Conservation (phyloP, 1,284 basidiomycete genomes). For the Xerocomus cyaneibrunnescens region DNA sequence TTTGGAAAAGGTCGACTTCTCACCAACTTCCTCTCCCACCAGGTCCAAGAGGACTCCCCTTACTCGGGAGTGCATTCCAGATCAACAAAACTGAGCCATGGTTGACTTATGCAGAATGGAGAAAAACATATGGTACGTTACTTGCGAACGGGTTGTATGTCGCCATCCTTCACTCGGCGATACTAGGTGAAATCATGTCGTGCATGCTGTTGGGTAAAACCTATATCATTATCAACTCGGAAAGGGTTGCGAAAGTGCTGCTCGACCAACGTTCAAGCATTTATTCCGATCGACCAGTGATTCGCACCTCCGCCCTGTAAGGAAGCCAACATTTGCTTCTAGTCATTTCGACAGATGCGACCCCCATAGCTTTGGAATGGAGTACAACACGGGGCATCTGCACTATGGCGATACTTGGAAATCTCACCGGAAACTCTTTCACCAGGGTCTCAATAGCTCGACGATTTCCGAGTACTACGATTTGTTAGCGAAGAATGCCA, state of each 20-base stretch:
- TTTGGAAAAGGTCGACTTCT: slow-evolving; percentile 9
- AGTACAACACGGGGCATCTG: slow-evolving; percentile 23
- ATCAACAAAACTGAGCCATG: slow-evolving; percentile 31
- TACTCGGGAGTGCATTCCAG: slow-evolving; percentile 28
- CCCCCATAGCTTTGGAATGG: slow-evolving; percentile 19
- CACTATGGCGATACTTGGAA: slow-evolving; percentile 17
- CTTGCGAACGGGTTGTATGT: not conserved
- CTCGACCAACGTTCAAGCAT: slow-evolving; percentile 27
- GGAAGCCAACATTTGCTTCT: not conserved
- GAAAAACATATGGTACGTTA: slow-evolving; percentile 24
- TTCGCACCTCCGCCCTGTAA: slow-evolving; percentile 15
- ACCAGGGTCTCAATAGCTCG: slow-evolving; percentile 15
- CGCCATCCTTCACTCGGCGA: not conserved
- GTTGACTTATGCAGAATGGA: slow-evolving; percentile 31
- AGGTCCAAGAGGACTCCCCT: slow-evolving; percentile 30
- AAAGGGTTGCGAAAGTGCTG: slow-evolving; percentile 19
- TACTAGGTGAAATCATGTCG: slow-evolving; percentile 25
- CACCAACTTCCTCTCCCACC: slow-evolving; percentile 30
- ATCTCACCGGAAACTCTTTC: slow-evolving; percentile 19
- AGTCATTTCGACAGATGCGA: not conserved
- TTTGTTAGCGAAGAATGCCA: slow-evolving; percentile 2
- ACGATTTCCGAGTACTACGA: slow-evolving; percentile 15
- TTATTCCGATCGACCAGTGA: slow-evolving; percentile 21
- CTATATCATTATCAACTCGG: slow-evolving; percentile 24
- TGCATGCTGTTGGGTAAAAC: slow-evolving; percentile 21